Percentiles rank a stretch among this genome's conserved stretches.
These are phyloP conservation scores for Lasiosphaeriaceae sp. DNA, from an alignment of 495 filamentous ascomycete genomes.

Conservation along the genomic window DNA sequence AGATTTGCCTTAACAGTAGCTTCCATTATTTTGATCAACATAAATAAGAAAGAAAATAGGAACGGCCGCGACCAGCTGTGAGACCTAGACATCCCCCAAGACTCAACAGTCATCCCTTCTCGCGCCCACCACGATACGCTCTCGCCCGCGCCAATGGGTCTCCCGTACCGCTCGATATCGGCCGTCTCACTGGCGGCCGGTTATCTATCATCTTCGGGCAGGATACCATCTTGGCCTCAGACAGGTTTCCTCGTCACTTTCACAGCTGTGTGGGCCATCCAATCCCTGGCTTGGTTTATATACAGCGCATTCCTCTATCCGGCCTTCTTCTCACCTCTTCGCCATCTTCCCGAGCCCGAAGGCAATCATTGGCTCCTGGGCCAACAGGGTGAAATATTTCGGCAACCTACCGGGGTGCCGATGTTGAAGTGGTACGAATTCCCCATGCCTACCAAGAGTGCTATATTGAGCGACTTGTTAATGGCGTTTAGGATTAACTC, in stretches of 20 bases:
- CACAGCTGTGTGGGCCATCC: constrained; percentile 19
- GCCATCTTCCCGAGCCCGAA: constrained; percentile 56
- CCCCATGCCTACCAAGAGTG: constrained; percentile 1
- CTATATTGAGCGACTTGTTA: neutral
- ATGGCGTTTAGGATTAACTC: constrained; percentile 51
- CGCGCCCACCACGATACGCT: neutral
- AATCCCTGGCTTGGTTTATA: constrained; percentile 26
- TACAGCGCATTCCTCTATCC: constrained; percentile 66
- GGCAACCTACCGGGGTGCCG: constrained; percentile 57
- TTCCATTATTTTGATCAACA: no score
- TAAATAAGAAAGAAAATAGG: no score
- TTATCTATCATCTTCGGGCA: constrained; percentile 30
- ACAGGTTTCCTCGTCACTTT: constrained; percentile 22
- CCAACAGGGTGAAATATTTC: constrained; percentile 52
- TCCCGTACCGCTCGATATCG: constrained; percentile 21
- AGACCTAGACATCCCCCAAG: no score
- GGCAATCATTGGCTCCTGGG: constrained; percentile 48
- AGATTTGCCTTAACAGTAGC: no score
- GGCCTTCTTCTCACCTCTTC: constrained; percentile 65
- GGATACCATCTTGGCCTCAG: constrained; percentile 22
- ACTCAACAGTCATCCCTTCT: neutral
- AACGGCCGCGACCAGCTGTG: no score
- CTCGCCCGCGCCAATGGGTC: constrained; percentile 3
- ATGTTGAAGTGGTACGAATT: constrained; percentile 59
- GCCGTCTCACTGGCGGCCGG: constrained; percentile 24